These are phyloP conservation scores for Phaeosphaeriaceae sp. DNA, from an alignment of 2,329 filamentous ascomycete genomes.

Conservation along the genomic window DNA sequence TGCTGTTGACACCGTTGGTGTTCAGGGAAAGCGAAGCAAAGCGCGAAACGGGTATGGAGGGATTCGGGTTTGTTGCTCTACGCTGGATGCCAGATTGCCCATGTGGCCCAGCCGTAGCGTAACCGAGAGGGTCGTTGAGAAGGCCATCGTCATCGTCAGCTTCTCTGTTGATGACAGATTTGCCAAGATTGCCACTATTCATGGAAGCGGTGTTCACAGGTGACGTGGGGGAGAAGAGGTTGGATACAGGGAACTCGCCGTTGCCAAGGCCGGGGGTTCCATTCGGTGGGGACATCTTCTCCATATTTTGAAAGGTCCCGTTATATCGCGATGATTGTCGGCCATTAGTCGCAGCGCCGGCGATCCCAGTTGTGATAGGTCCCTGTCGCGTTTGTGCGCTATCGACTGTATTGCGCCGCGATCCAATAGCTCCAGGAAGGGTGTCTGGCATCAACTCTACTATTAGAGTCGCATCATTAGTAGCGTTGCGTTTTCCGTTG, in stretches of 20 bases:
- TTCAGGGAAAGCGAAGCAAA: constrained; percentile 75
- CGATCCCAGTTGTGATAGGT: constrained; percentile 54
- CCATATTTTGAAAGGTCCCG: constrained; percentile 65
- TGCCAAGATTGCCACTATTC: constrained; percentile 66
- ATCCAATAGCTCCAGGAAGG: constrained; percentile 49
- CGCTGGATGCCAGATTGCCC: constrained; percentile 61
- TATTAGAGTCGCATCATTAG: constrained; percentile 65
- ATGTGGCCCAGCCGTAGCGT: constrained; percentile 70
- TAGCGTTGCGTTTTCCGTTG: constrained; percentile 67
- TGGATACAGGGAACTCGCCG: constrained; percentile 67
- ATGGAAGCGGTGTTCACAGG: constrained; percentile 71
- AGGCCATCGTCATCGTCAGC: constrained; percentile 75
- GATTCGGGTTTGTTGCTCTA: constrained; percentile 73
- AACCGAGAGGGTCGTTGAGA: constrained; percentile 74
- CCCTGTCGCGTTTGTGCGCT: constrained; percentile 51
- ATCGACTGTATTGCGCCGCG: constrained; percentile 63
- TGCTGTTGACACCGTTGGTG: constrained; percentile 57
- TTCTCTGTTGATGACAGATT: constrained; percentile 73
- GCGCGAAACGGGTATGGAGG: constrained; percentile 71
- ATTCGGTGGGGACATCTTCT: constrained; percentile 67
- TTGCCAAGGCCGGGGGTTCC: constrained; percentile 60
- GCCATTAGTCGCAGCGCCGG: constrained; percentile 43
- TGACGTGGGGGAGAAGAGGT: constrained; percentile 74
- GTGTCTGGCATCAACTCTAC: constrained; percentile 60
- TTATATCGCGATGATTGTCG: constrained; percentile 67